phyloP scores from a whole-genome alignment of 495 filamentous ascomycete species.

The Trypethelium eluteriae region DNA sequence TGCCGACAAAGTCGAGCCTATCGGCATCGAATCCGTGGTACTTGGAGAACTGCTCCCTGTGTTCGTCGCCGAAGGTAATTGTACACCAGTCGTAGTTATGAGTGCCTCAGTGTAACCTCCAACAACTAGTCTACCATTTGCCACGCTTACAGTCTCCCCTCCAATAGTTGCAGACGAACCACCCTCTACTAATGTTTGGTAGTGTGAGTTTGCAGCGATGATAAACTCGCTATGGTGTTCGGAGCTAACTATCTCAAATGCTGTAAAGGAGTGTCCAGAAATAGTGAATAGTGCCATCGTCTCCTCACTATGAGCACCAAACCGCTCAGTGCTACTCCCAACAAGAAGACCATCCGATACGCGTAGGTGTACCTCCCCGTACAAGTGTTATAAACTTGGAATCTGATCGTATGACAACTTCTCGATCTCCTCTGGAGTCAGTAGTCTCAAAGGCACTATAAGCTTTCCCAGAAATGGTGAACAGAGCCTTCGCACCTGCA shows the following conservation, averaged over 20 bases:
- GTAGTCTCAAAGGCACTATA: background rate
- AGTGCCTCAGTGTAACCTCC: background rate
- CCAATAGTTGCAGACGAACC: background rate
- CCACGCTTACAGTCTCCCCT: background rate
- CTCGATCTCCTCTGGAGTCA: background rate
- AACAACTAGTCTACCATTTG: background rate
- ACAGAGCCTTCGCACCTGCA: background rate
- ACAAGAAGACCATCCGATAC: background rate
- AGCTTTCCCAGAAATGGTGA: slow-evolving; percentile 3
- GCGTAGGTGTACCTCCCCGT: background rate
- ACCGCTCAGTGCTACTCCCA: background rate
- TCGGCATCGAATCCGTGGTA: no score
- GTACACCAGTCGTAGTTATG: background rate
- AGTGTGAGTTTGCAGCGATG: background rate
- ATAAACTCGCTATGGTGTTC: background rate
- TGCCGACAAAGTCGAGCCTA: no score
- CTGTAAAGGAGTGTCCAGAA: background rate
- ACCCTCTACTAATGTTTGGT: background rate
- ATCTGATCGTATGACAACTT: background rate
- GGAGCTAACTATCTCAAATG: background rate
- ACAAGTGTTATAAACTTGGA: background rate
- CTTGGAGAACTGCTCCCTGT: no score
- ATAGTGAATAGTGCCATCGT: background rate
- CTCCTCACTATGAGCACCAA: background rate
- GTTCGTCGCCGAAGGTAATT: no score